These are phyloP conservation scores for Hirsutella thompsonii DNA, from an alignment of 2,329 filamentous ascomycete genomes.

Conservation along the genomic window DNA sequence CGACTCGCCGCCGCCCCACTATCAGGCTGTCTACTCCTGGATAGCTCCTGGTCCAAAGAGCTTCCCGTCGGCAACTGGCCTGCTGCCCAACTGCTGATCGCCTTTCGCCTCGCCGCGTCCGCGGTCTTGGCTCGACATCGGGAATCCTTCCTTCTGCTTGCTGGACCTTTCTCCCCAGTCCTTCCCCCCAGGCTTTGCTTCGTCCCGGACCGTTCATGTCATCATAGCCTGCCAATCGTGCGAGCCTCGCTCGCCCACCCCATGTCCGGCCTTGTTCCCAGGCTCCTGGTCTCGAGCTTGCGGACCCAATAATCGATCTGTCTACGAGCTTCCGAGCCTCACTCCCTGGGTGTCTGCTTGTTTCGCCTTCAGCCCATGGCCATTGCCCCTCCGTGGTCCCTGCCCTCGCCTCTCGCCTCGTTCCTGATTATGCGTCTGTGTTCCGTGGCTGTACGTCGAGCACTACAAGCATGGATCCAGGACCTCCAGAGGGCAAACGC, in stretches of 20 bases:
- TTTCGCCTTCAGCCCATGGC: conserved; percentile 15
- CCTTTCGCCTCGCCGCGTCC: conserved; percentile 3
- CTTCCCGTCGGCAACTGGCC: not conserved
- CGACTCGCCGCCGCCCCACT: not conserved
- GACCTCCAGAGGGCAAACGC: conserved; percentile 45
- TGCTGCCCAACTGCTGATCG: conserved; percentile 10
- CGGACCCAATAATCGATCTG: conserved; percentile 17
- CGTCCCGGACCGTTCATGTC: conserved; percentile 4
- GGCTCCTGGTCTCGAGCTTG: conserved; percentile 11
- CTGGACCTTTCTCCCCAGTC: not conserved
- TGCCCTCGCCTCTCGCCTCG: conserved; percentile 20
- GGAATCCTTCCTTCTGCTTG: not conserved
- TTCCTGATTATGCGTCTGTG: conserved; percentile 23
- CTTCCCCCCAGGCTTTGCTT: not conserved
- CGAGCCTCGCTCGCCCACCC: conserved; percentile 15
- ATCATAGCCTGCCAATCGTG: conserved; percentile 8
- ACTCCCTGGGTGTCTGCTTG: conserved; percentile 10
- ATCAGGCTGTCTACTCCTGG: not conserved
- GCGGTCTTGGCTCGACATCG: conserved; percentile 5
- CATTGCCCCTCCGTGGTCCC: conserved; percentile 23
- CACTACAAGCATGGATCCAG: conserved; percentile 44
- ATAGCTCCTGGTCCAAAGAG: not conserved
- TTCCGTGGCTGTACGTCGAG: conserved; percentile 20
- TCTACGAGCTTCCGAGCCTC: conserved; percentile 14
- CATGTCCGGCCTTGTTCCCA: conserved; percentile 13